Evolutionary conservation across 805 yeast species (phyloP).

Genomic region (Metschnikowia aberdeeniae): DNA sequence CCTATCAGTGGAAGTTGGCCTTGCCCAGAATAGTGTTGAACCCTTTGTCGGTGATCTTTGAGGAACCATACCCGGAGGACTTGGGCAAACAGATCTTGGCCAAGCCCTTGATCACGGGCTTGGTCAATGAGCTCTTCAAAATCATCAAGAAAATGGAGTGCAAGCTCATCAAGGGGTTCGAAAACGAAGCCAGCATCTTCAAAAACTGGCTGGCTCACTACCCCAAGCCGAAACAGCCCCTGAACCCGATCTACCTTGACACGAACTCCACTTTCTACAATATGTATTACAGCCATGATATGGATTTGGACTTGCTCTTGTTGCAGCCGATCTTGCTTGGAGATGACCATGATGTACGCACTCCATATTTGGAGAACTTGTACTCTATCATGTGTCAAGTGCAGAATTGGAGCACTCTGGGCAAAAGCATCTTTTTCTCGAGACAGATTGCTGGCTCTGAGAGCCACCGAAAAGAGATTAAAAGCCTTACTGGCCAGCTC

Average conservation of each 20-base stretch:
- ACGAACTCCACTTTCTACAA: conserved; percentile 60
- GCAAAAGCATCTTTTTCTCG: conserved; percentile 27
- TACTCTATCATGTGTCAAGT: conserved; percentile 74
- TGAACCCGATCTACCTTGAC: conserved; percentile 20
- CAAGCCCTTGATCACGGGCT: conserved; percentile 79
- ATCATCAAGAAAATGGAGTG: conserved; percentile 77
- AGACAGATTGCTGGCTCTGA: conserved; percentile 23
- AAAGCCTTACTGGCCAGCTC: conserved; percentile 20
- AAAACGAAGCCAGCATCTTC: conserved; percentile 58
- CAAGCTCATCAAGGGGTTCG: conserved; percentile 64
- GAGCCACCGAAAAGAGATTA: conserved; percentile 18
- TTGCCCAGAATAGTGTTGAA: conserved; percentile 74
- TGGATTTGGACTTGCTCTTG: conserved; percentile 70
- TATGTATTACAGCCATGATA: conserved; percentile 47
- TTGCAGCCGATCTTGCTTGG: conserved; percentile 85
- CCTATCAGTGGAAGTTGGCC: conserved; percentile 83
- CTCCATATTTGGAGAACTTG: conserved; percentile 86
- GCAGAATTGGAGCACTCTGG: conserved; percentile 40
- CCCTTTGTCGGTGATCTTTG: conserved; percentile 71
- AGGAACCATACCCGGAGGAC: conserved; percentile 57
- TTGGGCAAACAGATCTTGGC: conserved; percentile 69
- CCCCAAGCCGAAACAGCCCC: conserved; percentile 25
- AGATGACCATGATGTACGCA: conserved; percentile 81
- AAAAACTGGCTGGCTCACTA: conserved; percentile 48
- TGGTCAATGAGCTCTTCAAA: conserved; percentile 67